A percentile compares a stretch with the other conserved stretches of the same genome.
These are phyloP conservation scores for Yarrowia keelungensis DNA, from an alignment of 805 yeast genomes.

Conservation along the genomic window DNA sequence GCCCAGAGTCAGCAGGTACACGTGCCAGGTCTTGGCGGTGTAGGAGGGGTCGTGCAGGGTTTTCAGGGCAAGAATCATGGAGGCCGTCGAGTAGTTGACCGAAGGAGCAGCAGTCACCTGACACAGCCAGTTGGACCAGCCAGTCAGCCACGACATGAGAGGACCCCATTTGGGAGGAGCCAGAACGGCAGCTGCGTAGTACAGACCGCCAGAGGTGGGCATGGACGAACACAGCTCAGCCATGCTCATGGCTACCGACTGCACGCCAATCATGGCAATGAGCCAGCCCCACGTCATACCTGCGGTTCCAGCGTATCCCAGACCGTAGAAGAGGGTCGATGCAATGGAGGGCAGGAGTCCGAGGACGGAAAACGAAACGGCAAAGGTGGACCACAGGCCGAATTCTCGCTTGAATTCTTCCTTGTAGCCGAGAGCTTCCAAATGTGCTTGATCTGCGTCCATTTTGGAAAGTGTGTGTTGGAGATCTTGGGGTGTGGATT, in stretches of 20 bases:
- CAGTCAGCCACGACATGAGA: constrained; percentile 65
- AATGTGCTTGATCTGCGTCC: constrained; percentile 44
- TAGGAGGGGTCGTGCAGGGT: constrained; percentile 54
- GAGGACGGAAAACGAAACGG: constrained; percentile 68
- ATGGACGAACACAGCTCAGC: constrained; percentile 70
- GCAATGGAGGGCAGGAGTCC: constrained; percentile 74
- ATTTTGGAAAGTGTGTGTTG: constrained; percentile 1
- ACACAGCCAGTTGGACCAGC: constrained; percentile 70
- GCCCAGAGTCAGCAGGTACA: constrained; percentile 60
- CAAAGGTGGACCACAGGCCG: constrained; percentile 63
- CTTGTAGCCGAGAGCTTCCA: constrained; percentile 58
- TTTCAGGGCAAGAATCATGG: constrained; percentile 61
- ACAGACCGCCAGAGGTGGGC: constrained; percentile 74
- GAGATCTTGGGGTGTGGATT: neutral
- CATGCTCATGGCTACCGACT: constrained; percentile 57
- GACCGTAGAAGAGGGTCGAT: constrained; percentile 64
- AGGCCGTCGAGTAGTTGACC: constrained; percentile 63
- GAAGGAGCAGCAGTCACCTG: constrained; percentile 70
- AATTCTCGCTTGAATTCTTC: constrained; percentile 69
- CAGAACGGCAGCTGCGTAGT: constrained; percentile 68
- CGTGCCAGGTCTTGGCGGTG: constrained; percentile 57
- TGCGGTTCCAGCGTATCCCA: constrained; percentile 66
- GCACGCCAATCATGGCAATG: constrained; percentile 61
- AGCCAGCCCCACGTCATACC: constrained; percentile 72
- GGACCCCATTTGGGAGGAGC: constrained; percentile 64